These are phyloP conservation scores for Macrocybe gigantea DNA, from an alignment of 768 basidiomycete species.

Conservation along the genomic window DNA sequence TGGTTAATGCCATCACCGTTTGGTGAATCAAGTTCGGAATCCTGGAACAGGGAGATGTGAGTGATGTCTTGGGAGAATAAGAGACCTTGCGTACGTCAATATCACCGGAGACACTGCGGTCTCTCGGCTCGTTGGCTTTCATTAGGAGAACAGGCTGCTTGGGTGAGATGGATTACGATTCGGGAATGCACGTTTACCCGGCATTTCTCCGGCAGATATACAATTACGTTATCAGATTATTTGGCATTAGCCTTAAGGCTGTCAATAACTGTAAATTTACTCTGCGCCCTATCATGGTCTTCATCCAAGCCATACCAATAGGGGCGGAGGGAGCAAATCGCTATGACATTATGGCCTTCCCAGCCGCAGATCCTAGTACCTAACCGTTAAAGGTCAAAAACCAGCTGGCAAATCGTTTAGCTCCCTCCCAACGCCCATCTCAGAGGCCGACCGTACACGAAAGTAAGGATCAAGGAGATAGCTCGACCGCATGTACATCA, in stretches of 20 bases:
- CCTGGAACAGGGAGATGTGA: conserved; percentile 25
- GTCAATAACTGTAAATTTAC: too few species aligned
- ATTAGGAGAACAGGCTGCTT: conserved; percentile 31
- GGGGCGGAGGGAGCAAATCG: too few species aligned
- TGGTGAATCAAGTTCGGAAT: conserved; percentile 65
- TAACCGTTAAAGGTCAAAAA: too few species aligned
- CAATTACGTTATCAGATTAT: conserved; percentile 7
- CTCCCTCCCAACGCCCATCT: too few species aligned
- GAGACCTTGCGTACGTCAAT: conserved; percentile 35
- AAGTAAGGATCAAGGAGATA: too few species aligned
- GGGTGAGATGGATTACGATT: conserved; percentile 41
- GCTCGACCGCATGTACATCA: too few species aligned
- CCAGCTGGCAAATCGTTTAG: too few species aligned
- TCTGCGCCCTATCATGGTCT: too few species aligned
- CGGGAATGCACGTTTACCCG: conserved; percentile 3
- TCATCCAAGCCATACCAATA: too few species aligned
- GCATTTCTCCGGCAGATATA: conserved; percentile 8
- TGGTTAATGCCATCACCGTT: conserved; percentile 28
- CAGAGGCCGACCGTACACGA: too few species aligned
- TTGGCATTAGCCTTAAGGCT: not conserved
- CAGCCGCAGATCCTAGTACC: too few species aligned
- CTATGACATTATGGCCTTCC: too few species aligned
- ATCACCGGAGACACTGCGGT: conserved; percentile 63
- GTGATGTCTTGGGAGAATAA: not conserved
- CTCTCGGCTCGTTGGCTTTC: conserved; percentile 39